These are phyloP conservation scores for Camellia oleifera DNA, from an alignment of 179 eudicot genomes.

Conservation along the genomic window DNA sequence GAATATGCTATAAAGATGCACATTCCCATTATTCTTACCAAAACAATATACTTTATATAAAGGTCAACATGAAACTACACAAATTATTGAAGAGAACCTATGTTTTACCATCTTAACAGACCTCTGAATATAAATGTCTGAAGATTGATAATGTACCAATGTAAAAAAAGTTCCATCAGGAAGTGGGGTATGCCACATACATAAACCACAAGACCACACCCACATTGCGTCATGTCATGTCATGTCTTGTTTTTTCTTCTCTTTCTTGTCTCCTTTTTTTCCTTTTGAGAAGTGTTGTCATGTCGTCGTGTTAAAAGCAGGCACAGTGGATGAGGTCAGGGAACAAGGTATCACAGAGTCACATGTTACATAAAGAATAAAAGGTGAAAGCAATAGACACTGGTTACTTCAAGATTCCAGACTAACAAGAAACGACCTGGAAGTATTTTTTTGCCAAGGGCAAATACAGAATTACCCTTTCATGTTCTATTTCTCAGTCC, in stretches of 20 bases:
- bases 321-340: neutral
- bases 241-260: neutral
- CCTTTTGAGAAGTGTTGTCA: neutral
- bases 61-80: neutral
- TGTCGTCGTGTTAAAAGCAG: neutral
- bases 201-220: slow-evolving; percentile 4
- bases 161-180: neutral
- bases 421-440: neutral
- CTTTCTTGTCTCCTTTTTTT: neutral
- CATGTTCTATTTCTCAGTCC: neutral
- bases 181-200: neutral
- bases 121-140: neutral
- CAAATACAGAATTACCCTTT: neutral
- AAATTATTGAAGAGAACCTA: neutral
- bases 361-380: neutral
- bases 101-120: neutral
- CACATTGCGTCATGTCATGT: neutral
- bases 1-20: neutral
- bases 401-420: neutral
- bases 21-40: neutral
- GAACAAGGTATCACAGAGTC: neutral
- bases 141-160: neutral
- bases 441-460: neutral
- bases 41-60: neutral
- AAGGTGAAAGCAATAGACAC: neutral